Evolutionary conservation across 768 basidiomycete genomes (phyloP), one percentile per base, ranked within the genome.

Genomic region (Collybia mongolica): DNA sequence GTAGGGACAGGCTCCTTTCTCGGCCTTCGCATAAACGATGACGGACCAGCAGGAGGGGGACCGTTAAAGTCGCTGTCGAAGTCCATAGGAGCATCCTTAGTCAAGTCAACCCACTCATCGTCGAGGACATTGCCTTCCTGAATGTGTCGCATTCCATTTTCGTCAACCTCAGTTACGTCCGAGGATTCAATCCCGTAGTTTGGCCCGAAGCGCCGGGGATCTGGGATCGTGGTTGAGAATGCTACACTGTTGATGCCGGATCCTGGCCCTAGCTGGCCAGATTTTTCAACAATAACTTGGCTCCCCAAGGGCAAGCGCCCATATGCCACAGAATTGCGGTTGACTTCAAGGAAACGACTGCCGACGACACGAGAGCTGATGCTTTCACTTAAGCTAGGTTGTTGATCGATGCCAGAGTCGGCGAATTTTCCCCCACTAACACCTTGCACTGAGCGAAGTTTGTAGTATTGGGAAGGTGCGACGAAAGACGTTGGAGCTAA

Each of bases 401-500:
- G 65, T 49, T 65, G 65, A 53, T 67, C 73, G 22, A 65, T 58
- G 14, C 59, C 72, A 3, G 72, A 68, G 53, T 79, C 77, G 9
- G 75, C 71, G 47, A 83, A 79, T 28, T 77, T 72, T 4, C 84
- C 84, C 18, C 79, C 82, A 48, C 71, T 83, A 20, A 90, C 72
- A 7, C 82, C 83, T 45, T 72, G 75, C 3, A 88, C 72, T 20
- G 76, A 71, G 19, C 83, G 77, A 26, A 92, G 76, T 60, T 86
- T 84, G 71, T 92, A 92, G 63, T 86, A 92, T 48, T 84, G 80
- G 5, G 85, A 88, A 6, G 89, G 89, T 4, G 86, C 87, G 7
- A 90, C 82, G 59, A 90, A 92, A 5, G 86, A 86, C 15, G 84
- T 84, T 3, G 88, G 88, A 1, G 86, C 77, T 14, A 85, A 76